These are phyloP conservation scores for Erucastrum elatum DNA, from an alignment of 345 rosid genomes.

Conservation along the genomic window DNA sequence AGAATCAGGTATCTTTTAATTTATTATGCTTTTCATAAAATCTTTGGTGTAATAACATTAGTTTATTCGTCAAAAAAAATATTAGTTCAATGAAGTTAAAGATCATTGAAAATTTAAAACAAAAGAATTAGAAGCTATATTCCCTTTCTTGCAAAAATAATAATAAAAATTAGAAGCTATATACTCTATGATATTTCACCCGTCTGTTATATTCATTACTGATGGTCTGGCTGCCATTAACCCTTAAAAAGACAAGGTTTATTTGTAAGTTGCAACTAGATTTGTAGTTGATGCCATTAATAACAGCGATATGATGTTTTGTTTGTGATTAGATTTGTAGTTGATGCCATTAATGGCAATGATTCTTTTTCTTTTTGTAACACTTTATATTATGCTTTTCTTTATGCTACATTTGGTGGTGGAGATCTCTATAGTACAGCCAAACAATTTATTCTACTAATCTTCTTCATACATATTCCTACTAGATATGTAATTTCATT, in stretches of 20 bases:
- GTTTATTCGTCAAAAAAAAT: no score
- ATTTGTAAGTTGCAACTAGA: neutral
- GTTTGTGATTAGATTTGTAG: neutral
- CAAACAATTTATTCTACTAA: slow-evolving; percentile 4
- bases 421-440: slow-evolving; percentile 2
- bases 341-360: slow-evolving; percentile 29
- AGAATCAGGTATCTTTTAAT: neutral
- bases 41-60: neutral
- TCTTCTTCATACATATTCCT: neutral
- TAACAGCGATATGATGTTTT: slow-evolving; percentile 17
- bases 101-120: neutral
- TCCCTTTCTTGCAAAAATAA: no score
- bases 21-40: neutral
- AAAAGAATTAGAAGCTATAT: neutral
- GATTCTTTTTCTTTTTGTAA: neutral
- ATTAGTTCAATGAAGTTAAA: neutral
- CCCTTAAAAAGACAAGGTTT: neutral
- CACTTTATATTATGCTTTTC: slow-evolving; percentile 8
- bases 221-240: neutral
- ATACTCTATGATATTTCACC: neutral
- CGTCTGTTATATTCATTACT: neutral
- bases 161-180: neutral
- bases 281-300: slow-evolving; percentile 20
- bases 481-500: neutral
- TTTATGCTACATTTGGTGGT: slow-evolving; percentile 27